Evolutionary conservation across 768 basidiomycete genomes (phyloP).

Genomic region (Steccherinum ochraceum): DNA sequence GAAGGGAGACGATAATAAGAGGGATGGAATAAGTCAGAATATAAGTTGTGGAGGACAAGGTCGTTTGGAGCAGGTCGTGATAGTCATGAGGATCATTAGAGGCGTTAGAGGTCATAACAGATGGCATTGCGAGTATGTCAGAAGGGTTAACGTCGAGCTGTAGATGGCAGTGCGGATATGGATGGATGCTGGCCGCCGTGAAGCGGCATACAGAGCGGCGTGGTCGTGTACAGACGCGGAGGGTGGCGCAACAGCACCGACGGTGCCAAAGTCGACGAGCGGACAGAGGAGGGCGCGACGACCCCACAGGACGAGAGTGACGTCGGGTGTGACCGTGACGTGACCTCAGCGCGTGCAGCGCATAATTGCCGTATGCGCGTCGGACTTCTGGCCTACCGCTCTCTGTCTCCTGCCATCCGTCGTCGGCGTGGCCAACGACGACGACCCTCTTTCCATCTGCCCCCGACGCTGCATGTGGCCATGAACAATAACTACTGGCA

Average conservation of each 20-base stretch:
- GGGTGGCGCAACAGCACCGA: background rate
- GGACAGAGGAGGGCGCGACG: background rate
- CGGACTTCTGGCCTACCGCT: too few species aligned
- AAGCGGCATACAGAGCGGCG: too few species aligned
- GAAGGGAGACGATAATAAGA: slow-evolving; percentile 49
- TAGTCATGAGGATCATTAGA: background rate
- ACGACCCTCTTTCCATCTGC: background rate
- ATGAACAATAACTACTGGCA: background rate
- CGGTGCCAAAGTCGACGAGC: background rate
- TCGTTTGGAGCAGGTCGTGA: background rate
- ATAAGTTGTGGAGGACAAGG: background rate
- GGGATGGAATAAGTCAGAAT: slow-evolving; percentile 41
- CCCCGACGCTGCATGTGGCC: background rate
- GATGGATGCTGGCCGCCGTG: too few species aligned
- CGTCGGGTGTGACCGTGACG: background rate
- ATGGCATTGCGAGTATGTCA: background rate
- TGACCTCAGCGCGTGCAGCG: background rate
- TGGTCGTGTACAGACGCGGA: background rate
- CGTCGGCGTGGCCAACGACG: background rate
- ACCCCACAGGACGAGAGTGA: background rate
- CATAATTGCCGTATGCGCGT: background rate
- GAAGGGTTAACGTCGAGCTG: too few species aligned
- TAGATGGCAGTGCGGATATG: too few species aligned
- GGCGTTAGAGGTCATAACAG: background rate
- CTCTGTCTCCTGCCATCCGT: background rate